A percentile compares a stretch with the other conserved stretches of the same genome.
Conservation (phyloP, 148 eudicot species). For the Camellia sinensis region DNA sequence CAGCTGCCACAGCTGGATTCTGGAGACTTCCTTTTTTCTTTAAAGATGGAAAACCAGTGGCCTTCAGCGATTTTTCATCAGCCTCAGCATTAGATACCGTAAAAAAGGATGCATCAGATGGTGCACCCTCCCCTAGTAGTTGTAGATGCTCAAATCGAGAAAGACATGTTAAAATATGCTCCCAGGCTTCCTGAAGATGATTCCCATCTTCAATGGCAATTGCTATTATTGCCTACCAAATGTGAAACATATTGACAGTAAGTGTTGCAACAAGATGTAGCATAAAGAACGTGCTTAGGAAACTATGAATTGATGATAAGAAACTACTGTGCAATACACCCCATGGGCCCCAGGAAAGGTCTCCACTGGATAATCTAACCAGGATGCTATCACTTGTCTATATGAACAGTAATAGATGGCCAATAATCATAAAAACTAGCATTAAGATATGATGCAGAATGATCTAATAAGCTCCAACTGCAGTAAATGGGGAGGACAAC, state of each 20-base stretch:
- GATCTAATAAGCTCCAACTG: background rate
- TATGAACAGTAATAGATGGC: background rate
- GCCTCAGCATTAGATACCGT: conserved; percentile 57
- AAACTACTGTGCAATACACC: background rate
- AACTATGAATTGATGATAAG: background rate
- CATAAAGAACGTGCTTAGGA: background rate
- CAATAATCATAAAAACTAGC: background rate
- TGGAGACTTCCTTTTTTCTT: conserved; percentile 87
- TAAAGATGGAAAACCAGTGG: conserved; percentile 49
- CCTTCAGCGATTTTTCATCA: conserved; percentile 61
- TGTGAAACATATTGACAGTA: conserved; percentile 15
- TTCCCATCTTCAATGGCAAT: conserved; percentile 96
- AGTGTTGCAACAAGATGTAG: background rate
- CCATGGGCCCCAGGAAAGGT: background rate
- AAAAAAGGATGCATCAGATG: conserved; percentile 93
- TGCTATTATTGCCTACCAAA: conserved; percentile 78
- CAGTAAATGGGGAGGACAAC: background rate
- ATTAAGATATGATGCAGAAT: conserved; percentile 11
- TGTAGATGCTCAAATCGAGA: conserved; percentile 99
- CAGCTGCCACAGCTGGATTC: conserved; percentile 92
- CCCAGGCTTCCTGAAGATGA: conserved; percentile 96
- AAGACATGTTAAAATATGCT: conserved; percentile 90
- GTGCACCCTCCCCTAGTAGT: conserved; percentile 96
- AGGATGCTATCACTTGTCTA: conserved; percentile 6
- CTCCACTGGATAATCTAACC: background rate